Conservation (phyloP, 176 grass and related monocot species). For the Cenchrus purpureus region DNA sequence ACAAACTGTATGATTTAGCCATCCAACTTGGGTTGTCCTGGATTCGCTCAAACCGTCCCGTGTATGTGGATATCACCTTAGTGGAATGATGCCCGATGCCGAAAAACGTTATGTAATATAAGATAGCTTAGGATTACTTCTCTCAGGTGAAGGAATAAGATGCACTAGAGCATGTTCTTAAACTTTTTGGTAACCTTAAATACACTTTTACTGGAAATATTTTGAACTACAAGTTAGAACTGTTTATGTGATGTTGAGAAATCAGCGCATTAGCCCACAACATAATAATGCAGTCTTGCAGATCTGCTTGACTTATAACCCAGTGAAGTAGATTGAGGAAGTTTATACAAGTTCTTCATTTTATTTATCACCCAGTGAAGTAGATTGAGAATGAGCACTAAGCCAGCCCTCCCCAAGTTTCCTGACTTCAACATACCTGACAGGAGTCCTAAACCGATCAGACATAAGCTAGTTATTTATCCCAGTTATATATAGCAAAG, state of each 20-base stretch:
- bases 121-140: neutral
- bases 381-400: neutral
- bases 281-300: neutral
- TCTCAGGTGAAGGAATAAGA: neutral
- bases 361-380: neutral
- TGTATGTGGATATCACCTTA: conserved; percentile 54
- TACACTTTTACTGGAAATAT: neutral
- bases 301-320: neutral
- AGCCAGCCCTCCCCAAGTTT: neutral
- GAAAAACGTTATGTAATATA: neutral
- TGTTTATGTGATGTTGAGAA: neutral
- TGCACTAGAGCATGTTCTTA: neutral
- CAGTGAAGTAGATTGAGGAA: neutral
- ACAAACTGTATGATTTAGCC: conserved; percentile 37
- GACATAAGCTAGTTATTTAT: too few relatives aligned
- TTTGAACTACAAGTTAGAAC: neutral
- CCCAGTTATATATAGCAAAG: neutral
- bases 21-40: conserved; percentile 33
- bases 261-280: neutral
- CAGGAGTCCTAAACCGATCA: neutral
- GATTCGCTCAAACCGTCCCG: conserved; percentile 50
- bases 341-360: neutral
- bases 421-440: neutral
- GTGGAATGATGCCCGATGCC: conserved; percentile 8
- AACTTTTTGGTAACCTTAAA: neutral